Conservation (phyloP, 2,329 filamentous ascomycete genomes). For the Cyanodermella asteris region DNA sequence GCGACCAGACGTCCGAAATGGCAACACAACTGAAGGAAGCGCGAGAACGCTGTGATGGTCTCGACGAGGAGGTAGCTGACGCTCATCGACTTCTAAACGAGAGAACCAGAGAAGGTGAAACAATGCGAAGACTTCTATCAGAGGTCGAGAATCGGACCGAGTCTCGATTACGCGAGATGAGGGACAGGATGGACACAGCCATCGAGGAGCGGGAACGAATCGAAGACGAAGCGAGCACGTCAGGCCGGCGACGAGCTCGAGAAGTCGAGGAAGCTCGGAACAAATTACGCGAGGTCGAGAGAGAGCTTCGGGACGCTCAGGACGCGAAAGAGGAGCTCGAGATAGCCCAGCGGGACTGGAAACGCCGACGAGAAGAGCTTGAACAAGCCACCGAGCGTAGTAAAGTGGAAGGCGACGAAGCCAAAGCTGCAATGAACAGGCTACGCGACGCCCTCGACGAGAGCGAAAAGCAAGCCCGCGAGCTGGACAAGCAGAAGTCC, state of each 20-base stretch:
- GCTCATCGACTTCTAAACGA: constrained; percentile 70
- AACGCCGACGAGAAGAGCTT: constrained; percentile 49
- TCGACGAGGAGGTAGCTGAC: constrained; percentile 83
- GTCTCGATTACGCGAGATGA: constrained; percentile 65
- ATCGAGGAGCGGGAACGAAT: constrained; percentile 85
- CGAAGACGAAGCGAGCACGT: constrained; percentile 69
- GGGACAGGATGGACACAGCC: constrained; percentile 65
- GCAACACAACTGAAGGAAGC: constrained; percentile 81
- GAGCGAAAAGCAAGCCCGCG: constrained; percentile 61
- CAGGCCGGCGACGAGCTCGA: constrained; percentile 52
- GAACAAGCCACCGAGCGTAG: constrained; percentile 49
- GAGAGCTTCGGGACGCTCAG: constrained; percentile 45
- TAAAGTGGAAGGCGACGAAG: constrained; percentile 50
- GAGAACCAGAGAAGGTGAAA: constrained; percentile 77
- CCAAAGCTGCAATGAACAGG: constrained; percentile 53
- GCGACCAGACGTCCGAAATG: constrained; percentile 75
- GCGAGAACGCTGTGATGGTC: constrained; percentile 54
- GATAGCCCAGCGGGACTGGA: constrained; percentile 50
- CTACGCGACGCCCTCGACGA: constrained; percentile 66
- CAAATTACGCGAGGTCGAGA: constrained; percentile 62
- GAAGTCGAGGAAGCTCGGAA: constrained; percentile 72
- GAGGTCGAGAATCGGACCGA: constrained; percentile 75
- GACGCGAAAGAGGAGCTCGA: constrained; percentile 64
- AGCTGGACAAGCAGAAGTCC: constrained; percentile 61
- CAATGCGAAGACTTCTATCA: constrained; percentile 70